Conservation (phyloP, 768 basidiomycete genomes). For the Rhodotorula toruloides region DNA sequence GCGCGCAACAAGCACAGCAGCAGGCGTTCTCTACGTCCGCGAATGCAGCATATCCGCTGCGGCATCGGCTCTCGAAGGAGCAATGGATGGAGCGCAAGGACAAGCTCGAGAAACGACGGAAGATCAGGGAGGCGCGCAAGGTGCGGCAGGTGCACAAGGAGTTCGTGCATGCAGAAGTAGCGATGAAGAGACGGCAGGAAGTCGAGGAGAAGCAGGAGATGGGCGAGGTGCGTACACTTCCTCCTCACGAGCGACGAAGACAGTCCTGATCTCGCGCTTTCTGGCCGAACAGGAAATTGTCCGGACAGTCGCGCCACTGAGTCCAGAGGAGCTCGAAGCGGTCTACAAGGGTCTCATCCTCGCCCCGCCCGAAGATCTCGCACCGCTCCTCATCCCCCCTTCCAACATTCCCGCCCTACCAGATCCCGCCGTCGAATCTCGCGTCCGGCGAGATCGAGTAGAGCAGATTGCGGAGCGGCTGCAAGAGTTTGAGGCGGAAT, state of each 20-base stretch:
- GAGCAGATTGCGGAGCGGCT: slow-evolving; percentile 32
- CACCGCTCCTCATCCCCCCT: slow-evolving; percentile 15
- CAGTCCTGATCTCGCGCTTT: background rate
- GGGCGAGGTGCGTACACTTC: slow-evolving; percentile 7
- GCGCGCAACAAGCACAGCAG: no score
- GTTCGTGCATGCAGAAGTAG: no score
- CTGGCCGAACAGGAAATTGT: slow-evolving; percentile 16
- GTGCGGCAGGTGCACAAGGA: no score
- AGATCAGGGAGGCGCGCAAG: no score
- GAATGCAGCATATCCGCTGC: background rate
- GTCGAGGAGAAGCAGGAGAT: slow-evolving; percentile 6
- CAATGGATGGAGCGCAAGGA: no score
- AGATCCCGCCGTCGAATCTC: slow-evolving; percentile 9
- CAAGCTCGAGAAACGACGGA: no score
- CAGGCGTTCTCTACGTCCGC: background rate
- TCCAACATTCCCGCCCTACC: slow-evolving; percentile 12
- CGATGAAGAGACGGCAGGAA: background rate
- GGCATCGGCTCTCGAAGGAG: background rate
- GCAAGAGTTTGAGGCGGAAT: slow-evolving; percentile 43
- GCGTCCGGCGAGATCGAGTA: slow-evolving; percentile 34
- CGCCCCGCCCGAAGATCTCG: slow-evolving; percentile 28
- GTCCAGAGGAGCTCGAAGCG: slow-evolving; percentile 49
- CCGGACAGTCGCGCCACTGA: slow-evolving; percentile 37
- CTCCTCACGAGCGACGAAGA: background rate
- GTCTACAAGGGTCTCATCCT: slow-evolving; percentile 52